Percentiles rank a stretch among this genome's conserved stretches.
Evolutionary conservation across 768 basidiomycete species (phyloP).

Genomic region (Leccinellum rugosiceps): DNA sequence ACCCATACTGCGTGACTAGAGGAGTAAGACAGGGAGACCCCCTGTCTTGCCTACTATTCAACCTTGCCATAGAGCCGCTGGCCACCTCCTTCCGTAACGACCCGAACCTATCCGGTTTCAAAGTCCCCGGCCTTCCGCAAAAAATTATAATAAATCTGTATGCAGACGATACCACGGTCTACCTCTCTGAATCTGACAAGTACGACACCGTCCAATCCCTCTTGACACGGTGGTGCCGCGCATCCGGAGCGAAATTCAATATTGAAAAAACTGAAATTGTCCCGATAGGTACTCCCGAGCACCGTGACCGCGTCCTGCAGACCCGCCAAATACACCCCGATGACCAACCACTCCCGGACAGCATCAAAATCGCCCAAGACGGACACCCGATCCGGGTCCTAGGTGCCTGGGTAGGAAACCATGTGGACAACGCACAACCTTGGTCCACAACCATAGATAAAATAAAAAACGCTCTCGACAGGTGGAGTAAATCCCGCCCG

Average conservation of each 20-base stretch:
- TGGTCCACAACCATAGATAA: not conserved
- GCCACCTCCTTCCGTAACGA: not conserved
- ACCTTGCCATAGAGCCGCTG: conserved; percentile 30
- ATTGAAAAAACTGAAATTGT: conserved; percentile 19
- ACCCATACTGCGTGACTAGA: not conserved
- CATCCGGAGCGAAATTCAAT: conserved; percentile 18
- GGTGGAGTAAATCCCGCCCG: too few species aligned
- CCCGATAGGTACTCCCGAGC: conserved; percentile 20
- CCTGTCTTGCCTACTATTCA: conserved; percentile 32
- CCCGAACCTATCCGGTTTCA: not conserved
- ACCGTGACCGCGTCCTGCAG: not conserved
- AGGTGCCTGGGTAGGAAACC: not conserved
- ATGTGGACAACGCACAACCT: not conserved
- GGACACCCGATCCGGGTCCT: not conserved
- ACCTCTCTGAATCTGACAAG: not conserved
- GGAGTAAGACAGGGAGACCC: conserved; percentile 38
- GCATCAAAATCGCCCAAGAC: not conserved
- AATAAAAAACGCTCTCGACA: too few species aligned
- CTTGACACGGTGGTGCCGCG: conserved; percentile 35
- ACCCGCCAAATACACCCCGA: not conserved
- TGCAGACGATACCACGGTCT: not conserved
- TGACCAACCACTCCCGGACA: not conserved
- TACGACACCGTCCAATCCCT: conserved; percentile 5
- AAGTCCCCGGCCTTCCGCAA: not conserved
- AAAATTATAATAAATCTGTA: not conserved